Base-by-base conservation (phyloP, 805 yeast genomes). In the Middelhovenomyces tepae region DNA sequence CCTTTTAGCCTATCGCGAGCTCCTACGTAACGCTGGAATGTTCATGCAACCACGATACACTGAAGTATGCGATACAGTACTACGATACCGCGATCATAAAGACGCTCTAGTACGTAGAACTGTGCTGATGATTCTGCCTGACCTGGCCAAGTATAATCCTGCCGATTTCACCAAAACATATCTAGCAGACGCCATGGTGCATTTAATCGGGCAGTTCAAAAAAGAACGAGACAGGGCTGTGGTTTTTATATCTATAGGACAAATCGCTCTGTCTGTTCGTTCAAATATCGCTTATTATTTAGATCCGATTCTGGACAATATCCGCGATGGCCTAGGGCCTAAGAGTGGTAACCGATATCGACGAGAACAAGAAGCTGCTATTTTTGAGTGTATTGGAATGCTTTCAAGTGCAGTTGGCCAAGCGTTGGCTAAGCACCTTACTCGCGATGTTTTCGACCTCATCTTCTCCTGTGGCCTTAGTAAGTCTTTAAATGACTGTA, bases 351-450 rank as follows among this genome's bases (percentile, higher is more conserved):
- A n/a, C 11, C 73, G 75, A 42, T 56, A 66, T 2, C 67, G 87
- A 38, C 78, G 75, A 49, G 86, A 80, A 31, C 75, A 80, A 27
- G 94, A 84, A 44, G 79, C 83, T 0, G 86, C 94, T 1, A 73
- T 89, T 14, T 89, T 87, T 48, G 83, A 81, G 46, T 91, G 97
- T 53, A 68, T 89, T 27, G 84, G 93, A 0, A 81, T 84, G 57
- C 60, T 91, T 22, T 87, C 95, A 0, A 69, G 70, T 16, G 89
- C 97, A 0, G 84, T 89, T 10, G 96, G 96, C 0, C 93, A 95
- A 8, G 94, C 95, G 0, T 63, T 89, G 36, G 83, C 95, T 0
- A 91, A 89, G 50, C 86, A 84, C 52, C 60, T 91, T 35, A 87
- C 85, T 43, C 71, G 78, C 40, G 94, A 84, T 47, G 68, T 89